Conservation (phyloP, 306 rosid genomes). For the Quercus aquifolioides region DNA sequence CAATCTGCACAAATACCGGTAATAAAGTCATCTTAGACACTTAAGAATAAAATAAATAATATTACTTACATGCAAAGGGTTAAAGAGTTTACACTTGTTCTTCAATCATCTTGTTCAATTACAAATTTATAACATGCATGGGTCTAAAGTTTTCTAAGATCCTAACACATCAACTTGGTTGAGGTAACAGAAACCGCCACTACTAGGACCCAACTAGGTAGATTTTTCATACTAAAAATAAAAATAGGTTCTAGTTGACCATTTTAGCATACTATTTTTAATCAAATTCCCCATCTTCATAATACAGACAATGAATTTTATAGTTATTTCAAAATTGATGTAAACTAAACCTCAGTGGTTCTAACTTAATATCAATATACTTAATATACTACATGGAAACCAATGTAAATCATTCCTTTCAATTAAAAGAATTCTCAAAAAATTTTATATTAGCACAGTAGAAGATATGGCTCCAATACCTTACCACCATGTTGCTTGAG, state of each 20-base stretch:
- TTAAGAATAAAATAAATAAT: not conserved
- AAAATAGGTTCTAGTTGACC: not conserved
- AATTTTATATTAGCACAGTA: not conserved
- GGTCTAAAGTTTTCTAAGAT: not conserved
- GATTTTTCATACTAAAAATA: not conserved
- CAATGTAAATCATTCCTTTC: not conserved
- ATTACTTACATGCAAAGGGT: not conserved
- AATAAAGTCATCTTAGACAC: conserved; percentile 11
- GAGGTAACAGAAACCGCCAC: not conserved
- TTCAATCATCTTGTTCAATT: no score
- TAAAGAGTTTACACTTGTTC: no score
- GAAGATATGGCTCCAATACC: conserved; percentile 33
- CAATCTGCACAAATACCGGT: conserved; percentile 43
- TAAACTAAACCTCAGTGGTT: not conserved
- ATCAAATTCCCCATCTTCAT: not conserved
- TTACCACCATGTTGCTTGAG: conserved; percentile 81
- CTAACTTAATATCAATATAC: not conserved
- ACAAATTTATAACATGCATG: not conserved
- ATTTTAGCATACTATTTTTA: not conserved
- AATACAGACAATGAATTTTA: not conserved
- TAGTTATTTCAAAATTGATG: not conserved
- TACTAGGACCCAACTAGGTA: not conserved
- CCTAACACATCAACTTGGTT: not conserved
- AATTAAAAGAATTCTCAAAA: not conserved
- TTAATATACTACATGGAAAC: not conserved